Percentiles rank a stretch among this genome's conserved stretches.
Conservation (phyloP, 116 monocot genomes). For the Dioscorea cayenensis region DNA sequence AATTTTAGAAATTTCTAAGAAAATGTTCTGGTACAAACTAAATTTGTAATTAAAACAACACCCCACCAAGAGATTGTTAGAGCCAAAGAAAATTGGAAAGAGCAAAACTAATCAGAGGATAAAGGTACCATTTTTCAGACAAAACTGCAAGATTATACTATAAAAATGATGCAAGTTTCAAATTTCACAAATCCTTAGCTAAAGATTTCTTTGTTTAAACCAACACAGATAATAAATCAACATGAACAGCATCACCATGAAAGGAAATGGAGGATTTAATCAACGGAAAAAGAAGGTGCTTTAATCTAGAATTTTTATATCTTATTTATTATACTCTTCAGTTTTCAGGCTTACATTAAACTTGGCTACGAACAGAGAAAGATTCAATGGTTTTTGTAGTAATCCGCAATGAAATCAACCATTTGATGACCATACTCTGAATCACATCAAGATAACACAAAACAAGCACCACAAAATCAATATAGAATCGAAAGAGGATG, state of each 20-base stretch:
- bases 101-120: no score
- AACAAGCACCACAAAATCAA: not conserved
- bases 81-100: no score
- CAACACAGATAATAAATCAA: not conserved
- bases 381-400: slow-evolving; percentile 66
- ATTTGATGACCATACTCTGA: slow-evolving; percentile 61
- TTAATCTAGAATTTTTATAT: not conserved
- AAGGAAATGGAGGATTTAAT: not conserved
- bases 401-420: slow-evolving; percentile 92
- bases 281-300: not conserved
- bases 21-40: not conserved
- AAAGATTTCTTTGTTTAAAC: not conserved
- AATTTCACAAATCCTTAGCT: not conserved
- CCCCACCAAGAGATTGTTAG: no score
- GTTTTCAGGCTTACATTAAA: slow-evolving; percentile 31
- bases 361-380: slow-evolving; percentile 85
- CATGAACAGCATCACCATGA: not conserved
- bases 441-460: not conserved
- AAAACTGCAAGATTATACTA: not conserved
- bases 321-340: no score
- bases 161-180: not conserved
- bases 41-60: no score
- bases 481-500: not conserved
- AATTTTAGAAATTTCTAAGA: not conserved
- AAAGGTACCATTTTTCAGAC: not conserved